Conservation (phyloP, 2,329 filamentous ascomycete species). For the Alternaria viburni region DNA sequence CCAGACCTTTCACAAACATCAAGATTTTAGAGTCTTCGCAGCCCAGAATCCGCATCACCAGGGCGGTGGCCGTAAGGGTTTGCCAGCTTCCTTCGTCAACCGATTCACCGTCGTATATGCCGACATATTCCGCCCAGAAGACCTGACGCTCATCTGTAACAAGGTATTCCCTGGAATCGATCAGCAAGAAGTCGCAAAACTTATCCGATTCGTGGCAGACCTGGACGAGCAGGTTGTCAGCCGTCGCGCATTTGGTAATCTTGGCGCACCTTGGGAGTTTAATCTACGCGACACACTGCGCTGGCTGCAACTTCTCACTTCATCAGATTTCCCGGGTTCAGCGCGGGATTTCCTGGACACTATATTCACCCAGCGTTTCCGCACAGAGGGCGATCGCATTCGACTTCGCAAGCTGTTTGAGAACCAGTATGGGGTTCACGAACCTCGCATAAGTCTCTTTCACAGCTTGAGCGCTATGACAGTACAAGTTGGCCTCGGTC, state of each 20-base stretch:
- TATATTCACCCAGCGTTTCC: constrained; percentile 86
- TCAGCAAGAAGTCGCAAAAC: constrained; percentile 63
- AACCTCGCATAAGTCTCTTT: constrained; percentile 59
- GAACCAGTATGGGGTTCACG: constrained; percentile 63
- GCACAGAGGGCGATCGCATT: constrained; percentile 70
- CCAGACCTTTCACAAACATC: constrained; percentile 88
- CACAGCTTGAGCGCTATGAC: constrained; percentile 70
- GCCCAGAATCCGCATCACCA: constrained; percentile 98
- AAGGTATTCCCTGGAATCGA: constrained; percentile 74
- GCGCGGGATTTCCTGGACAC: constrained; percentile 79
- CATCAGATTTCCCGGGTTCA: constrained; percentile 62
- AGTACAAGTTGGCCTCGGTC: constrained; percentile 82
- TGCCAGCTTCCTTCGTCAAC: constrained; percentile 96
- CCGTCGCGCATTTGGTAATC: constrained; percentile 59
- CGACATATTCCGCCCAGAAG: constrained; percentile 81
- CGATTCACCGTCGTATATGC: constrained; percentile 98
- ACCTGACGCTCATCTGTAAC: constrained; percentile 80
- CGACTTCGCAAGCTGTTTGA: constrained; percentile 71
- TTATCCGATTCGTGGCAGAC: constrained; percentile 82
- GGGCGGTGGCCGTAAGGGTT: constrained; percentile 90
- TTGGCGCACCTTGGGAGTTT: constrained; percentile 89
- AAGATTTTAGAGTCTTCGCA: constrained; percentile 91
- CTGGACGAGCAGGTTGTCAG: constrained; percentile 75
- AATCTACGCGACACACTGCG: constrained; percentile 89
- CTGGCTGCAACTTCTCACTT: constrained; percentile 78